Percentiles rank a stretch among this genome's conserved stretches.
These are phyloP conservation scores for Phylloporus sp. DNA, from an alignment of 768 basidiomycete genomes.

Conservation along the genomic window DNA sequence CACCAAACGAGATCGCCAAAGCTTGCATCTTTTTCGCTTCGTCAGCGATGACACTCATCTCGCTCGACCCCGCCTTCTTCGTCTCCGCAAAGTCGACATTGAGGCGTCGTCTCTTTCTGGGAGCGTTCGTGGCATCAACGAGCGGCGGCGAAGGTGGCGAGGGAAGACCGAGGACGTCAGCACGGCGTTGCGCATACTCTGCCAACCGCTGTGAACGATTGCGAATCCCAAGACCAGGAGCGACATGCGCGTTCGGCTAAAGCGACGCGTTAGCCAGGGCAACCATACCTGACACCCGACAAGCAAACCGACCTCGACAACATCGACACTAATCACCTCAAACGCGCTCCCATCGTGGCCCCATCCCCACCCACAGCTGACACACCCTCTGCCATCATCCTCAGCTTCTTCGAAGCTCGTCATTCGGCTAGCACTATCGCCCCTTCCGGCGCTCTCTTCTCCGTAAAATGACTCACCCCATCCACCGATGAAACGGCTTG, in stretches of 20 bases:
- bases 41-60: constrained; percentile 26
- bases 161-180: constrained; percentile 36
- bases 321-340: constrained; percentile 61
- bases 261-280: constrained; percentile 2
- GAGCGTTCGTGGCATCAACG: constrained; percentile 33
- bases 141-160: constrained; percentile 27
- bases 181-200: constrained; percentile 62
- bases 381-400: constrained; percentile 56
- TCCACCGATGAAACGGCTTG: constrained; percentile 40
- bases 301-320: constrained; percentile 51
- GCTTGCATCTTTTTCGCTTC: constrained; percentile 40
- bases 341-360: constrained; percentile 74
- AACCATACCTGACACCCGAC: background rate
- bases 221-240: constrained; percentile 49
- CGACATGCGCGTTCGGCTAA: constrained; percentile 50
- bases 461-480: constrained; percentile 35
- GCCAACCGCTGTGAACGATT: constrained; percentile 62
- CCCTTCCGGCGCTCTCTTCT: constrained; percentile 27
- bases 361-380: constrained; percentile 74
- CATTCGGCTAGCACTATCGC: constrained; percentile 23
- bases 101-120: constrained; percentile 25
- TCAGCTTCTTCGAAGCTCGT: constrained; percentile 35
- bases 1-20: constrained; percentile 47
- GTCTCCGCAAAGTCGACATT: constrained; percentile 22
- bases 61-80: constrained; percentile 19